phyloP scores from a whole-genome alignment of 495 filamentous ascomycete genomes.

The Chaetomium fimeti region DNA sequence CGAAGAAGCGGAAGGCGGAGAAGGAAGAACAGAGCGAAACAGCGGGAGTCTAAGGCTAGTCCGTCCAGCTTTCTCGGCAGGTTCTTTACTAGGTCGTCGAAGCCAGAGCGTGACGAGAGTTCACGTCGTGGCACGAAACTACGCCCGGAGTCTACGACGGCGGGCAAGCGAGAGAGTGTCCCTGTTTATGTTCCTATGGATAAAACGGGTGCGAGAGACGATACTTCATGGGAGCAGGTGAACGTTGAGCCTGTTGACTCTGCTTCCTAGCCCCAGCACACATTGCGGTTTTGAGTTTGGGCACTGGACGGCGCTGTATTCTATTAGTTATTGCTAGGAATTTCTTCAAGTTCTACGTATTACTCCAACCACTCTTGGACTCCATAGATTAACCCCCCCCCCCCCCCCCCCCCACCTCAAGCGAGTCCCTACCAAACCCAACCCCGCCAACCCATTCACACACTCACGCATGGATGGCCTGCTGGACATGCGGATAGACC shows the following conservation, averaged over 20 bases:
- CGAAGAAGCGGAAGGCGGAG: too few relatives aligned
- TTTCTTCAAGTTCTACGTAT: not conserved
- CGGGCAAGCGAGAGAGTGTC: not conserved
- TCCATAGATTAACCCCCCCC: too few relatives aligned
- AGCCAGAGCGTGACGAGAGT: too few relatives aligned
- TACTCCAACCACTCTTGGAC: too few relatives aligned
- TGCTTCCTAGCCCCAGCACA: not conserved
- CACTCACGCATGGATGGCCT: conserved; percentile 42
- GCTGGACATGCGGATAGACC: conserved; percentile 81
- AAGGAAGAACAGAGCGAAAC: too few relatives aligned
- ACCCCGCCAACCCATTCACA: not conserved
- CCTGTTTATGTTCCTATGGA: too few relatives aligned
- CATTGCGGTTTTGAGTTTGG: not conserved
- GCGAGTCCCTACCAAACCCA: not conserved
- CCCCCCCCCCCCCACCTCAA: too few relatives aligned
- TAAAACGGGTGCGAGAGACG: not conserved
- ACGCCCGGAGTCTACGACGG: not conserved
- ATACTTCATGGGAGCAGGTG: not conserved
- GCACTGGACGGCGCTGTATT: not conserved
- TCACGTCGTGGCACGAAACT: too few relatives aligned
- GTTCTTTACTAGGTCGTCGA: too few relatives aligned
- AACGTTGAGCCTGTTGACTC: not conserved
- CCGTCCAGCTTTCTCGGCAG: too few relatives aligned
- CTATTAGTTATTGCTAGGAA: not conserved
- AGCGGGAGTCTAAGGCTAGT: too few relatives aligned